Evolutionary conservation across 768 basidiomycete genomes (phyloP), one percentile per base, ranked within the genome.

Genomic region (Boletus reticulatus): DNA sequence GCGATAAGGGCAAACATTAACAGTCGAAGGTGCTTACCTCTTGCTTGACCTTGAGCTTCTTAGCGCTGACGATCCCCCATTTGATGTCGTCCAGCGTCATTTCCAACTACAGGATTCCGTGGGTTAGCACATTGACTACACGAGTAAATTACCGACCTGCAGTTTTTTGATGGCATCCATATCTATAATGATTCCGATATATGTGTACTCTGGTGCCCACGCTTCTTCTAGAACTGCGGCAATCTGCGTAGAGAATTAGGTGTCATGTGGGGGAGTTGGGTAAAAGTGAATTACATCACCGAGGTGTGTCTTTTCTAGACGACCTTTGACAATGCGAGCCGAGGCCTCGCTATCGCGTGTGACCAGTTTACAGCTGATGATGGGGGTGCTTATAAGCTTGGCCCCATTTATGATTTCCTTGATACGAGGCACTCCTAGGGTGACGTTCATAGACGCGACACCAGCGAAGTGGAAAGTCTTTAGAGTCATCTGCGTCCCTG

Each of bases 391-490:
- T 73, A 99, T 98, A 38, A 79, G 73, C 71, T 97, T 99, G n/a
- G 97, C 92, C 3, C 94, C 97, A 64, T 98, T 99, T 78, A 99
- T 99, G 62, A 99, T 98, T 73, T 99, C 97, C 73, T 98, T 98
- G 75, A 99, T 98, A 66, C 97, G 96, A 4, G 97, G 97, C n/a
- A 98, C 97, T 73, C 97, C 97, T 37, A 98, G 84, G 0, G 97
- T 99, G 59, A 99, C 94, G 75, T 98, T 98, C 97, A 98, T 99
- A 37, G 95, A 96, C 9, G 97, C 97, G 59, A 99, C 96, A 76
- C 97, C 97, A 64, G 97, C 97, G 73, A 98, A 99, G 80, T 99
- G 97, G 85, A 99, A 99, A 53, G 97, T 98, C 75, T 98, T 98
- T 61, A 98, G 73, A 2, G 96, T 98, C 97, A 99, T 99, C 69